Evolutionary conservation across 208 protist genomes (phyloP).

Genomic region (Tritrichomonas foetus): DNA sequence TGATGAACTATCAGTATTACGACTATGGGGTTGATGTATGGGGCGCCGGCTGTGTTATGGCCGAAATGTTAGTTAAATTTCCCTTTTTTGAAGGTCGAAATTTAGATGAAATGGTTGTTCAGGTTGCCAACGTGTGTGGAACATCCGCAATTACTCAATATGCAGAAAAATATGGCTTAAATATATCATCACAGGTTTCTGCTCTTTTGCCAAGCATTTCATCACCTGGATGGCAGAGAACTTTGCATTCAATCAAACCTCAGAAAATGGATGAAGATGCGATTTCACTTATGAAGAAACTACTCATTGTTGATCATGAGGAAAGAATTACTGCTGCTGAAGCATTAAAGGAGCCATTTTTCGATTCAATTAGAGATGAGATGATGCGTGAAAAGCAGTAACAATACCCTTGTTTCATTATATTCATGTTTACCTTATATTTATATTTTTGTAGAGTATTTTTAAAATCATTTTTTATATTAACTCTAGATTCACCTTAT

Average conservation of each 20-base stretch:
- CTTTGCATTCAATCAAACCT: conserved; percentile 78
- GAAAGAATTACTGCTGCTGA: conserved; percentile 90
- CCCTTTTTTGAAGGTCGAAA: conserved; percentile 95
- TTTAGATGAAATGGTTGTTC: conserved; percentile 95
- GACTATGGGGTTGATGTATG: conserved; percentile 98
- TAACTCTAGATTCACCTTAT: too few species aligned
- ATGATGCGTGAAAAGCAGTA: too few species aligned
- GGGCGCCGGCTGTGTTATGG: conserved; percentile 95
- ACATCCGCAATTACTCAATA: conserved; percentile 58
- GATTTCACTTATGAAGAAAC: conserved; percentile 90
- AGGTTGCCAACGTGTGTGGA: conserved; percentile 81
- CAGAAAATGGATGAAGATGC: conserved; percentile 84
- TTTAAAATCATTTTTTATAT: too few species aligned
- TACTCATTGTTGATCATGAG: conserved; percentile 74
- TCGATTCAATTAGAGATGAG: conserved; percentile 72
- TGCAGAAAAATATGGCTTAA: conserved; percentile 83
- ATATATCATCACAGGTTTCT: conserved; percentile 71
- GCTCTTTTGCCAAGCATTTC: conserved; percentile 70
- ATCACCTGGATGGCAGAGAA: conserved; percentile 73
- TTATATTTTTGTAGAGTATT: too few species aligned
- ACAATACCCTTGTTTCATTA: too few species aligned
- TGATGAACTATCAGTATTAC: conserved; percentile 92
- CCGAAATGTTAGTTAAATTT: conserved; percentile 94
- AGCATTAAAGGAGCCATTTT: conserved; percentile 96
- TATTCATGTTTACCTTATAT: too few species aligned